Evolutionary conservation across 2,329 filamentous ascomycete species (phyloP).

Genomic region (Aspergillus oerlinghausenensis): DNA sequence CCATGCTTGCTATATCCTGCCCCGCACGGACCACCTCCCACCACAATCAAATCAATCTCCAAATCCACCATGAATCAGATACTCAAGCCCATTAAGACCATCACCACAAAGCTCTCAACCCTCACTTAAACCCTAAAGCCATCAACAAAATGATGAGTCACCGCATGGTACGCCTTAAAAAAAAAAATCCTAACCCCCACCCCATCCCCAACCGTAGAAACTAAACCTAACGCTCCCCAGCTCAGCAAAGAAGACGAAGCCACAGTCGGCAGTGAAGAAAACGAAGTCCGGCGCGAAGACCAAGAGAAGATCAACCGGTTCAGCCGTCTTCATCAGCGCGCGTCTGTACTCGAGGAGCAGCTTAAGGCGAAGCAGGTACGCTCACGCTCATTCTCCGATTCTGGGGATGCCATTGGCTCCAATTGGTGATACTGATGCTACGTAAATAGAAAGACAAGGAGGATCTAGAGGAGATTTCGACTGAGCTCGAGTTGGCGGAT

Average conservation of each 20-base stretch:
- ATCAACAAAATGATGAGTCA: conserved; percentile 48
- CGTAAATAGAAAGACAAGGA: conserved; percentile 86
- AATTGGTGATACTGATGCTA: not conserved
- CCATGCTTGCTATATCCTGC: not conserved
- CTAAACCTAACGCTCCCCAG: conserved; percentile 44
- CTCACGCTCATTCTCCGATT: not conserved
- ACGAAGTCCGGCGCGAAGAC: conserved; percentile 91
- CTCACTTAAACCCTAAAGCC: too few species aligned
- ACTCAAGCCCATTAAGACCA: not conserved
- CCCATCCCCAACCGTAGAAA: not conserved
- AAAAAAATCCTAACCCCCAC: not conserved
- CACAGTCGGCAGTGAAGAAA: conserved; percentile 67
- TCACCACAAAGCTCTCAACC: not conserved
- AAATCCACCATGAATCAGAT: not conserved
- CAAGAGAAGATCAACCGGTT: conserved; percentile 99
- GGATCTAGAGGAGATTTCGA: conserved; percentile 87
- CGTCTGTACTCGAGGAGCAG: conserved; percentile 73
- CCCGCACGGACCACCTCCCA: not conserved
- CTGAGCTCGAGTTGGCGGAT: conserved; percentile 87
- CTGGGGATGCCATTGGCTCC: not conserved
- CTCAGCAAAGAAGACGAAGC: conserved; percentile 91
- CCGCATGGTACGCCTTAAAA: conserved; percentile 52
- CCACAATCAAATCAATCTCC: not conserved
- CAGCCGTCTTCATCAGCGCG: conserved; percentile 85
- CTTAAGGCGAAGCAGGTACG: conserved; percentile 67